Conservation (phyloP, 208 protist species). For the Phytomonas sp. region DNA sequence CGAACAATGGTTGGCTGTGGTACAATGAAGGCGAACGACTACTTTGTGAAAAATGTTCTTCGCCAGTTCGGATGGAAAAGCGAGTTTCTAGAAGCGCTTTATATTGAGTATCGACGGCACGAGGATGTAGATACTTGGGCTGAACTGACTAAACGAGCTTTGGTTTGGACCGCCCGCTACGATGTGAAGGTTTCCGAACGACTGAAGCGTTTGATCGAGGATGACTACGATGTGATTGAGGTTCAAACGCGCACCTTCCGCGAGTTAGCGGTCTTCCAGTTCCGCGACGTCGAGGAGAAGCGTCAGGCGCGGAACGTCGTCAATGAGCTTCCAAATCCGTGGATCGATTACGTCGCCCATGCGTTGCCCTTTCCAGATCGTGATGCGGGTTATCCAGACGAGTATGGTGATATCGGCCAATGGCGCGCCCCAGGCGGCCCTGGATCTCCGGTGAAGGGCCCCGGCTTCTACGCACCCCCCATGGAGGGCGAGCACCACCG, state of each 20-base stretch:
- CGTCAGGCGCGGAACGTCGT: conserved; percentile 56
- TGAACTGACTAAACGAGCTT: conserved; percentile 82
- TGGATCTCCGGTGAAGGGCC: conserved; percentile 75
- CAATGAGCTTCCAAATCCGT: conserved; percentile 85
- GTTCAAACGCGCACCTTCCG: conserved; percentile 86
- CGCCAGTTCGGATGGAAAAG: conserved; percentile 77
- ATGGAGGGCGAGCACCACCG: conserved; percentile 84
- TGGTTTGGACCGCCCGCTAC: conserved; percentile 88
- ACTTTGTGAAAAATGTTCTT: conserved; percentile 88
- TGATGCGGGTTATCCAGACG: conserved; percentile 84
- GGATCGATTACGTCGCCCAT: conserved; percentile 84
- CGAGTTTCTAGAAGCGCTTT: conserved; percentile 76
- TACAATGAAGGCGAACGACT: conserved; percentile 85
- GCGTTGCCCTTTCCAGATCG: conserved; percentile 86
- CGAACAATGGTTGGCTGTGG: conserved; percentile 66
- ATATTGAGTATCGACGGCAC: conserved; percentile 83
- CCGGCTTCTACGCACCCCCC: conserved; percentile 81
- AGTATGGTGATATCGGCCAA: conserved; percentile 89
- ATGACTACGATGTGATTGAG: conserved; percentile 83
- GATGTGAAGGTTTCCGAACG: conserved; percentile 67
- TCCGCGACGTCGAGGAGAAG: conserved; percentile 83
- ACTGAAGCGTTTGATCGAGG: conserved; percentile 77
- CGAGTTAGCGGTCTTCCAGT: conserved; percentile 87
- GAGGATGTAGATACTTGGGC: conserved; percentile 75
- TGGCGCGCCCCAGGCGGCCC: conserved; percentile 82